Evolutionary conservation across 805 yeast species (phyloP).

Genomic region (Starmerella bombicola): DNA sequence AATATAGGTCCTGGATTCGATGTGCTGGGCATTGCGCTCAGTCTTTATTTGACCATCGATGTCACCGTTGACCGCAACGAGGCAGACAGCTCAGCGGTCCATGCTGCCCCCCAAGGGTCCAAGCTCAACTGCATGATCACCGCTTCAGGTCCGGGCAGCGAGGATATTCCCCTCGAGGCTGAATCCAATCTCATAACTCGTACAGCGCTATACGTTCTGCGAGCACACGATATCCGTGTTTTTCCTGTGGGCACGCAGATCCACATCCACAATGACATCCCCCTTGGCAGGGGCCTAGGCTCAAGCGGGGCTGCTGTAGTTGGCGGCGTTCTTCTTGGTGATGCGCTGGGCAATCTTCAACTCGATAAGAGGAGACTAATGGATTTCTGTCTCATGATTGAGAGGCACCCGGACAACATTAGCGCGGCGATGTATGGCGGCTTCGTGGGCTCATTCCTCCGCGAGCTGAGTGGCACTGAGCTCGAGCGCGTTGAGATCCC

Average conservation of each 20-base stretch:
- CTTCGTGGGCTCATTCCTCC: slow-evolving; percentile 86
- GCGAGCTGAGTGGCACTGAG: slow-evolving; percentile 65
- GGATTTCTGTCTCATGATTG: slow-evolving; percentile 93
- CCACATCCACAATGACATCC: slow-evolving; percentile 80
- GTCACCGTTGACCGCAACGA: slow-evolving; percentile 48
- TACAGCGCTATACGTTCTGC: slow-evolving; percentile 80
- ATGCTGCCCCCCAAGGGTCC: slow-evolving; percentile 28
- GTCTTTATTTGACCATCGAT: slow-evolving; percentile 54
- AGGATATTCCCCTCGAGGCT: slow-evolving; percentile 61
- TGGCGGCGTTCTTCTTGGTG: slow-evolving; percentile 86
- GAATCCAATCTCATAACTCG: slow-evolving; percentile 79
- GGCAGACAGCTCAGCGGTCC: slow-evolving; percentile 23
- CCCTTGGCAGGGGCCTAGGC: slow-evolving; percentile 92
- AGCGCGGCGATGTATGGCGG: slow-evolving; percentile 99
- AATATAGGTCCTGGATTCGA: slow-evolving; percentile 98
- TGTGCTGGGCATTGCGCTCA: slow-evolving; percentile 83
- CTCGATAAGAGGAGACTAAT: slow-evolving; percentile 70
- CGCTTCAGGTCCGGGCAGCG: slow-evolving; percentile 71
- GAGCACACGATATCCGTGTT: slow-evolving; percentile 60
- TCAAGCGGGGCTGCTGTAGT: slow-evolving; percentile 98
- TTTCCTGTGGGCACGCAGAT: slow-evolving; percentile 80
- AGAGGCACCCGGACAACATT: slow-evolving; percentile 95
- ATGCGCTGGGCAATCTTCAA: slow-evolving; percentile 63
- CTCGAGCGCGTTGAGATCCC: slow-evolving; percentile 70
- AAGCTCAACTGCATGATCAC: slow-evolving; percentile 45